phyloP scores from a whole-genome alignment of 208 protist genomes.

The Trypanosoma boissoni region DNA sequence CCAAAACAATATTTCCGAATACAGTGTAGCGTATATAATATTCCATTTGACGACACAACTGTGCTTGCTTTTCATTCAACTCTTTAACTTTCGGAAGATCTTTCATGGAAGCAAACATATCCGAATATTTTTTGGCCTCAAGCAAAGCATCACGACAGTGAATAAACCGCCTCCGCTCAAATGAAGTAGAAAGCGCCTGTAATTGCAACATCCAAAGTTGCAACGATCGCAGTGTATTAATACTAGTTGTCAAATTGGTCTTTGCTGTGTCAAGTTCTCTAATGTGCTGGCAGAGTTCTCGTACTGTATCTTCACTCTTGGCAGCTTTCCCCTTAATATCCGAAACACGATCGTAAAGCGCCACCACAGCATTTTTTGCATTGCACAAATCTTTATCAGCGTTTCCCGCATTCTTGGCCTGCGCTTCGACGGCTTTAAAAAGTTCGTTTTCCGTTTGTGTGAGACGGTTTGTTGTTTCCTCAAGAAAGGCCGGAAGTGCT shows the following conservation, averaged over 20 bases:
- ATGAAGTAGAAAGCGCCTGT: conserved; percentile 77
- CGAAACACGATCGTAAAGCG: conserved; percentile 84
- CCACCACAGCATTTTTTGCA: conserved; percentile 81
- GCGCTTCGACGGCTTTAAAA: conserved; percentile 87
- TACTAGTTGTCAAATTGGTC: conserved; percentile 89
- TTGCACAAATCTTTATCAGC: conserved; percentile 84
- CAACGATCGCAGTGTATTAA: conserved; percentile 90
- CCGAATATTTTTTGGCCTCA: conserved; percentile 81
- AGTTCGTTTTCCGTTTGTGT: conserved; percentile 86
- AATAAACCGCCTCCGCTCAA: conserved; percentile 71
- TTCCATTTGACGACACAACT: conserved; percentile 73
- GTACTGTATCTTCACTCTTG: conserved; percentile 92
- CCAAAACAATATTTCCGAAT: conserved; percentile 70
- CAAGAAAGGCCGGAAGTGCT: conserved; percentile 80
- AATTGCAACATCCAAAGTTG: conserved; percentile 92
- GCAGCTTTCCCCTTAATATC: conserved; percentile 91
- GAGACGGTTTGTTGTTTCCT: conserved; percentile 82
- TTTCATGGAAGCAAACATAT: conserved; percentile 74
- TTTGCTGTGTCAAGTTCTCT: conserved; percentile 94
- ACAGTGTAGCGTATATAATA: conserved; percentile 83
- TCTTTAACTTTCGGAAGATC: conserved; percentile 88
- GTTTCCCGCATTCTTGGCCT: conserved; percentile 65
- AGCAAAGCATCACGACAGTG: conserved; percentile 82
- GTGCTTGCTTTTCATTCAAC: conserved; percentile 78
- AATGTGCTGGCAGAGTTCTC: conserved; percentile 93